Evolutionary conservation across 352 stramenopile genomes (phyloP), one percentile per base, ranked within the genome.

Genomic region (Pythium rishiriense): DNA sequence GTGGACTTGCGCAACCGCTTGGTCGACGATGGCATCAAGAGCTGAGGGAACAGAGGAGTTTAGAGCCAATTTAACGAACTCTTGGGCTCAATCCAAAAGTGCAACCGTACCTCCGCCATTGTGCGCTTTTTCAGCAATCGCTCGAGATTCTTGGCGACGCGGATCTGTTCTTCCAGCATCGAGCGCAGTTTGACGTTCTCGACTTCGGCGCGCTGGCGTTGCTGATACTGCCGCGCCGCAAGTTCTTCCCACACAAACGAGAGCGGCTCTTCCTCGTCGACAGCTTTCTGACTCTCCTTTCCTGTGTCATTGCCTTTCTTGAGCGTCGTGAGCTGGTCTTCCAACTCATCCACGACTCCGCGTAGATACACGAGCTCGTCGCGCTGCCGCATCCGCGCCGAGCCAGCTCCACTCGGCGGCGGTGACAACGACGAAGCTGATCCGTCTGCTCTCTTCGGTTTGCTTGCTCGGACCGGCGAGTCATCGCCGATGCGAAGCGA

Each of bases 101-200:
- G n/a, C n/a, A n/a, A n/a, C n/a, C n/a, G n/a, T n/a, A n/a, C n/a
- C n/a, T 65, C 63, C 4, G 39, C 29, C n/a, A 56, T 68, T 59
- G 29, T 62, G 19, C 56, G 70, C 37, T 76, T 73, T 9, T 72
- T 55, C 22, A 85, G 48, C n/a, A 79, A 56, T 29, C 61, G 68
- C 48, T 84, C 67, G 24, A 88, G 68, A 22, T 65, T 72, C 46
- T 72, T 82, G 29, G 68, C 69, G 22, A 83, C 58, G 50, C 76
- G 74, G 52, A 85, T 74, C 51, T 85, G 79, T 28, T 74, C 71
- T 47, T 75, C 64, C 4, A 88, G 58, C 66, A 82, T 63, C 3
- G 31, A 43, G 3, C 55, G 48, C 24, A 76, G 48, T 22, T 62
- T 64, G 29, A 17, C 42, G 51, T 76, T 76, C 39, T 74, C 61